These are phyloP conservation scores for Puccinia hordei DNA, from an alignment of 1,284 basidiomycete species.

Conservation along the genomic window DNA sequence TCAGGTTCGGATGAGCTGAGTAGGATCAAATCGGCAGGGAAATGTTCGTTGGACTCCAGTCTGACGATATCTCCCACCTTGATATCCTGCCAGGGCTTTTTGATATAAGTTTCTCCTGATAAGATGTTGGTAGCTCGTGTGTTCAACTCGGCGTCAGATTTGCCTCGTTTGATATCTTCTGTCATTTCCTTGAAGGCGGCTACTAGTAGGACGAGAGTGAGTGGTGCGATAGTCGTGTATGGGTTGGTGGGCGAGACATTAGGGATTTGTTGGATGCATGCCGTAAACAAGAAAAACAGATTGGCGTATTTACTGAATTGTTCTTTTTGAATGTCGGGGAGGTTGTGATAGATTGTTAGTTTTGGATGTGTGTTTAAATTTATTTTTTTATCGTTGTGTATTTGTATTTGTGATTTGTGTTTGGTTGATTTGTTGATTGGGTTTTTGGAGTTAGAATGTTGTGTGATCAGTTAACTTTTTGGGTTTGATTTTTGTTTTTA, in stretches of 20 bases:
- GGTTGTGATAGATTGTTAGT: too few relatives aligned
- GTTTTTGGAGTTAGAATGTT: too few relatives aligned
- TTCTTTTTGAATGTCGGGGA: too few relatives aligned
- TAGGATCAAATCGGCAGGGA: slow-evolving; percentile 90
- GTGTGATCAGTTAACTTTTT: background rate
- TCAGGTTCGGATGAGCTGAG: slow-evolving; percentile 80
- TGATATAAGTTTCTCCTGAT: slow-evolving; percentile 67
- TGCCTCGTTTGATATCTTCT: slow-evolving; percentile 96
- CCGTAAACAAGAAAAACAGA: slow-evolving; percentile 97
- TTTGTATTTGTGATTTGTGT: background rate
- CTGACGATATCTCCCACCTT: slow-evolving; percentile 89
- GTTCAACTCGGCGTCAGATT: slow-evolving; percentile 90
- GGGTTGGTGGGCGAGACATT: slow-evolving; percentile 93
- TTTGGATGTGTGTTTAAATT: too few relatives aligned
- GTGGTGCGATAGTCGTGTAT: slow-evolving; percentile 92
- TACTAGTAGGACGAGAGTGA: slow-evolving; percentile 83
- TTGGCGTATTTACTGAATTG: slow-evolving; percentile 99
- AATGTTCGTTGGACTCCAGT: slow-evolving; percentile 87
- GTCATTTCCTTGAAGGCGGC: slow-evolving; percentile 96
- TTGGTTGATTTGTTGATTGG: too few relatives aligned
- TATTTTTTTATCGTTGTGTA: background rate
- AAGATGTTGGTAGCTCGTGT: slow-evolving; percentile 79
- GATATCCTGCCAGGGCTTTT: slow-evolving; percentile 84
- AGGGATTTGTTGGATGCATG: slow-evolving; percentile 96
- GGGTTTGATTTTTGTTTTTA: background rate